A percentile compares a stretch with the other conserved stretches of the same genome.
phyloP scores from a whole-genome alignment of 805 yeast species.

The Diddensiella transvaalensis region DNA sequence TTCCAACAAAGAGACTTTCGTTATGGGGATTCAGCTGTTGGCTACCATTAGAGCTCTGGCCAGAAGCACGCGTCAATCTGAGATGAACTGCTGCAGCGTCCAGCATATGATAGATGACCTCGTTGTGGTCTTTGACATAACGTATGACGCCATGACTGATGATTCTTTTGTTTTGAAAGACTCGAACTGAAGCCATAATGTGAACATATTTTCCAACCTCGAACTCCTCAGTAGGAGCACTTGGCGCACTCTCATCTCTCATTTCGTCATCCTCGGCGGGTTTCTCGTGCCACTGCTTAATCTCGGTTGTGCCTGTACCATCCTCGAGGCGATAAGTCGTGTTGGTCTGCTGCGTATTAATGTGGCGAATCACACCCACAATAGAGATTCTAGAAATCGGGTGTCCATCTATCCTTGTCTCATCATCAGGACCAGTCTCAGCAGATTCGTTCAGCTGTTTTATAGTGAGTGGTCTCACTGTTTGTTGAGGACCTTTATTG shows the following conservation, averaged over 20 bases:
- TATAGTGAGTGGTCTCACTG: constrained; percentile 55
- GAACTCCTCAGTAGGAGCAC: constrained; percentile 30
- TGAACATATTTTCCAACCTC: constrained; percentile 46
- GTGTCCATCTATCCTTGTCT: constrained; percentile 49
- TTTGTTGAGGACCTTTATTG: constrained; percentile 1
- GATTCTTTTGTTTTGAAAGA: constrained; percentile 49
- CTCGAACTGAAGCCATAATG: constrained; percentile 44
- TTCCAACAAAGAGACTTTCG: constrained; percentile 11
- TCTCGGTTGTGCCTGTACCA: constrained; percentile 60
- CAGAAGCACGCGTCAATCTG: constrained; percentile 1
- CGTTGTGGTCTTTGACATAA: constrained; percentile 52
- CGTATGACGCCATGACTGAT: constrained; percentile 49
- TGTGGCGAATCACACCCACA: constrained; percentile 55
- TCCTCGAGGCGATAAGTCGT: constrained; percentile 54
- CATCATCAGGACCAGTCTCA: constrained; percentile 53
- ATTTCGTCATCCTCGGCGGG: constrained; percentile 28
- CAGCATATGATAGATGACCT: constrained; percentile 57
- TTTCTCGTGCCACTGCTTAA: constrained; percentile 48
- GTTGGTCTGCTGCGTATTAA: constrained; percentile 40
- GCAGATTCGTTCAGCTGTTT: constrained; percentile 55
- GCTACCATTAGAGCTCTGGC: background rate
- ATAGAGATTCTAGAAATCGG: constrained; percentile 52
- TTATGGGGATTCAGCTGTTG: background rate
- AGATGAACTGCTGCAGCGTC: constrained; percentile 42
- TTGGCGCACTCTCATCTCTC: constrained; percentile 27